Conservation (phyloP, 371 early-diverging fungal species). For the Mucor piriformis region DNA sequence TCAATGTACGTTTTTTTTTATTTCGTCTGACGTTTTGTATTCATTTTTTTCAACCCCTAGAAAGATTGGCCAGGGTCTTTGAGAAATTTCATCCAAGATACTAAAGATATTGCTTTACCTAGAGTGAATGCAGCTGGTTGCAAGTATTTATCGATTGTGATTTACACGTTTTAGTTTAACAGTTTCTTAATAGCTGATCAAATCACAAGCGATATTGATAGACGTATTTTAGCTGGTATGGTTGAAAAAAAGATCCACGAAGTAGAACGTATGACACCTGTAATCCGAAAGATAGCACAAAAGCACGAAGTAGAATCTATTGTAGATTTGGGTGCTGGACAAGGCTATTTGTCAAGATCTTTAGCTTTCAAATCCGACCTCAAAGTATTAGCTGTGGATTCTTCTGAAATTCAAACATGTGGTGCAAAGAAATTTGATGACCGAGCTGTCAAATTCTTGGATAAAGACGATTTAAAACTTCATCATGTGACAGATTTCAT, state of each 20-base stretch:
- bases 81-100: constrained; percentile 18
- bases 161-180: neutral
- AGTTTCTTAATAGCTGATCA: constrained; percentile 8
- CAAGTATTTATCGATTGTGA: neutral
- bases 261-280: constrained; percentile 61
- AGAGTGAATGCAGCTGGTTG: constrained; percentile 19
- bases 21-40: neutral
- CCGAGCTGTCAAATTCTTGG: constrained; percentile 42
- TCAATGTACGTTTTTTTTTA: constrained; percentile 14
- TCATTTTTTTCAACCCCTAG: constrained; percentile 14
- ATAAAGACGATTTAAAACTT: constrained; percentile 30
- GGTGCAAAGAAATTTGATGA: constrained; percentile 75
- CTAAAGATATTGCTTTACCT: constrained; percentile 28
- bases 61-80: constrained; percentile 28
- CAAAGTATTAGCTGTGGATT: constrained; percentile 82
- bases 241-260: constrained; percentile 75
- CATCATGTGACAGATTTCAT: constrained; percentile 63
- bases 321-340: constrained; percentile 74
- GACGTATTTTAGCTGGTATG: constrained; percentile 65
- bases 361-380: constrained; percentile 72
- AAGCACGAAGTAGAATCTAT: constrained; percentile 45
- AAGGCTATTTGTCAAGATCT: constrained; percentile 79
- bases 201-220: constrained; percentile 19
- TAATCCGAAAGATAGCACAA: constrained; percentile 57
- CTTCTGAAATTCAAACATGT: constrained; percentile 75